Conservation (phyloP, 2,329 filamentous ascomycete species). For the Beauveria sp. region DNA sequence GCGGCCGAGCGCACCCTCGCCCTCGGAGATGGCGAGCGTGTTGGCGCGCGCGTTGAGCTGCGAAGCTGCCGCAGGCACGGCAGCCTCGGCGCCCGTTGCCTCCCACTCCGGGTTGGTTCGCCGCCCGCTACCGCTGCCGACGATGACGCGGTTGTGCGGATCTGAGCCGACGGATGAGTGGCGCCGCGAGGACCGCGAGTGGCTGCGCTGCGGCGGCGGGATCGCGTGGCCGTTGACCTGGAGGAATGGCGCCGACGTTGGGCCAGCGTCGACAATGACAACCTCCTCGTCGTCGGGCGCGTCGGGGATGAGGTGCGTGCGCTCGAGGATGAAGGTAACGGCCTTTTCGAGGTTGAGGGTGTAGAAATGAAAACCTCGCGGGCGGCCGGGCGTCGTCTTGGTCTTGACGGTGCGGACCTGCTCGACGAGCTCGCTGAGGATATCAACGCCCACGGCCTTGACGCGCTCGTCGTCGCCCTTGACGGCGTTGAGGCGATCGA, state of each 20-base stretch:
- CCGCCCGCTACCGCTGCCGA: constrained; percentile 48
- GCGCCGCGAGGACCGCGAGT: constrained; percentile 44
- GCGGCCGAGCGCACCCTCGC: constrained; percentile 77
- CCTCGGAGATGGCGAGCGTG: constrained; percentile 88
- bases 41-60: constrained; percentile 72
- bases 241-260: constrained; percentile 20
- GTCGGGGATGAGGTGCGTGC: constrained; percentile 72
- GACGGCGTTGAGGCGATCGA: constrained; percentile 63
- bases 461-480: constrained; percentile 76
- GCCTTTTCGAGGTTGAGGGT: constrained; percentile 95
- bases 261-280: constrained; percentile 42
- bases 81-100: constrained; percentile 68
- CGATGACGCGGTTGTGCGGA: constrained; percentile 80
- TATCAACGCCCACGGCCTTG: constrained; percentile 71
- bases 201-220: constrained; percentile 22
- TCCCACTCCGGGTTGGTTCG: constrained; percentile 59
- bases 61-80: constrained; percentile 61
- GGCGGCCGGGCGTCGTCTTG: constrained; percentile 48
- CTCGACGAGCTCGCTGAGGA: constrained; percentile 77
- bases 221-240: constrained; percentile 42
- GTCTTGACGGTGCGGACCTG: constrained; percentile 61
- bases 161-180: constrained; percentile 77
- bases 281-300: constrained; percentile 45
- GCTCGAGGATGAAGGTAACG: constrained; percentile 85
- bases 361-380: constrained; percentile 87